Evolutionary conservation across 768 basidiomycete genomes (phyloP).

Genomic region (Lactifluus volemus): DNA sequence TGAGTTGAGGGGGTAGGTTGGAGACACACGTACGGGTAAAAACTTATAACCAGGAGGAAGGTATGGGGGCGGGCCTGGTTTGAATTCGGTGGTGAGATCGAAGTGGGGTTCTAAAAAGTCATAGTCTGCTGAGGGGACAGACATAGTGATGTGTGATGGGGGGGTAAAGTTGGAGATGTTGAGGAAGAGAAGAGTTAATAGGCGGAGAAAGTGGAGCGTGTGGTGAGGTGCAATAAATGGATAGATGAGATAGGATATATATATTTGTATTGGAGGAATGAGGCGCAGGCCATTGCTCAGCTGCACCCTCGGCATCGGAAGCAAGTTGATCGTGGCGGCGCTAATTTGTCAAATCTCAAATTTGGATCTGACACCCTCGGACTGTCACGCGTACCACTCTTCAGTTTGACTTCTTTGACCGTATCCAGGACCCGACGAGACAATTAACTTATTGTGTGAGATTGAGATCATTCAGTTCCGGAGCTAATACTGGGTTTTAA

Average conservation of each 20-base stretch:
- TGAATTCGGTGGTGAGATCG: neutral
- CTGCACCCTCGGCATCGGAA: neutral
- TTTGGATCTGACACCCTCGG: neutral
- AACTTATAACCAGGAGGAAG: slow-evolving; percentile 1
- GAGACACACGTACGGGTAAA: neutral
- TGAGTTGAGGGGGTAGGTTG: neutral
- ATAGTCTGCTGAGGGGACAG: neutral
- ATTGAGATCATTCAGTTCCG: neutral
- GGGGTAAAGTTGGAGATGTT: neutral
- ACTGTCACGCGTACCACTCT: neutral
- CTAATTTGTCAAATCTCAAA: neutral
- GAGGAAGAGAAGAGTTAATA: neutral
- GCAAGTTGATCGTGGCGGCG: neutral
- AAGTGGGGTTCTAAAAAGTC: slow-evolving; percentile 1
- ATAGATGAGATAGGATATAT: slow-evolving; percentile 12
- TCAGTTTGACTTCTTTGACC: neutral
- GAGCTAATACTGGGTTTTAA: too few relatives aligned
- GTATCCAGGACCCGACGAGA: neutral
- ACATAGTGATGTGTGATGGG: neutral
- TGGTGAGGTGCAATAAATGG: neutral
- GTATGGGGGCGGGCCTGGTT: slow-evolving; percentile 6
- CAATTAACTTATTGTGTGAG: neutral
- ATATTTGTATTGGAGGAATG: neutral
- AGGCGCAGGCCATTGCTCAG: neutral
- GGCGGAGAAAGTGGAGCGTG: neutral